Conservation (phyloP, 208 protist genomes). For the Acanthamoeba royreba region DNA sequence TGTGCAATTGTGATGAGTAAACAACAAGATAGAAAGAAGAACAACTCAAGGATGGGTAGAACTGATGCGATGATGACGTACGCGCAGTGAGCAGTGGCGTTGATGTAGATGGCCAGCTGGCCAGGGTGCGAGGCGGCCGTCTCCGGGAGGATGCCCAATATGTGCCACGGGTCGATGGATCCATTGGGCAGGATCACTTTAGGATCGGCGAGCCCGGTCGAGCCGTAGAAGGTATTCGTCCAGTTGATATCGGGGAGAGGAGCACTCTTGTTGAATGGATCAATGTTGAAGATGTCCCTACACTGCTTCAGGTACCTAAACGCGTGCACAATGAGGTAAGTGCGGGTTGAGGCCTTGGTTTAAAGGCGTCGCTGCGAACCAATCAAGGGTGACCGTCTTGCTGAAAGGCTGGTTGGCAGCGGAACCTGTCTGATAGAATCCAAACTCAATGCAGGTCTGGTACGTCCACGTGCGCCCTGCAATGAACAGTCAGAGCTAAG, state of each 20-base stretch:
- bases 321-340: neutral
- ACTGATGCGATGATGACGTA: neutral
- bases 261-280: neutral
- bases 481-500: neutral
- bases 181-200: neutral
- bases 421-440: constrained; percentile 46
- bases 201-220: neutral
- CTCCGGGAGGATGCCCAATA: neutral
- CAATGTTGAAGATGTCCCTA: neutral
- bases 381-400: neutral
- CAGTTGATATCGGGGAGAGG: neutral
- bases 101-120: neutral
- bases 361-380: neutral
- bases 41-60: neutral
- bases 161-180: neutral
- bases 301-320: neutral
- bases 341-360: neutral
- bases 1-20: neutral
- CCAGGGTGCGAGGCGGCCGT: neutral
- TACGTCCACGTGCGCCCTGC: constrained; percentile 37
- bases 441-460: constrained; percentile 53
- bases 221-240: constrained; percentile 7
- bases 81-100: neutral
- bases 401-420: constrained; percentile 41
- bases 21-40: neutral